These are phyloP conservation scores for Kwoniella sp. DNA, from an alignment of 768 basidiomycete genomes.

Conservation along the genomic window DNA sequence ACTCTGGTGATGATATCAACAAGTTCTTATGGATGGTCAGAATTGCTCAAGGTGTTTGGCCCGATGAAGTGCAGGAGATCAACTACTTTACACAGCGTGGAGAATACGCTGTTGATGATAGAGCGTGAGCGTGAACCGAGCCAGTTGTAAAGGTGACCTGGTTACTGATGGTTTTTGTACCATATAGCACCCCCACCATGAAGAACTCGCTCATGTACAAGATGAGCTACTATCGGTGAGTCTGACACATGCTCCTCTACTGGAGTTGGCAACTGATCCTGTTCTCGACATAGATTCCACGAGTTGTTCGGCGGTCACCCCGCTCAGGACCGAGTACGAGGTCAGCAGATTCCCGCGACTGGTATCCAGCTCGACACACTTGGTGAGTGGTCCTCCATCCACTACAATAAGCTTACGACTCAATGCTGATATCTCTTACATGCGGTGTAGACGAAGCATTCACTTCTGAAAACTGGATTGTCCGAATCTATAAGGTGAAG, in stretches of 20 bases:
- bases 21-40: slow-evolving; percentile 98
- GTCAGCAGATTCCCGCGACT: slow-evolving; percentile 73
- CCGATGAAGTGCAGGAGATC: slow-evolving; percentile 93
- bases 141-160: not conserved
- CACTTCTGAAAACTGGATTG: slow-evolving; percentile 99
- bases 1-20: slow-evolving; percentile 97
- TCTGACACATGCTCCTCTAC: not conserved
- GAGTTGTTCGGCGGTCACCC: slow-evolving; percentile 80
- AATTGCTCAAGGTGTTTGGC: slow-evolving; percentile 85
- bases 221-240: slow-evolving; percentile 92
- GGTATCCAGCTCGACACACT: slow-evolving; percentile 85
- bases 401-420: not conserved
- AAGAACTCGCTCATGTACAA: slow-evolving; percentile 98
- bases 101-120: slow-evolving; percentile 88
- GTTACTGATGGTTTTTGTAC: not conserved
- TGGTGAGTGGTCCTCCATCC: slow-evolving; percentile 60
- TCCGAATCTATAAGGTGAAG: slow-evolving; percentile 92
- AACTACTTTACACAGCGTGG: slow-evolving; percentile 90
- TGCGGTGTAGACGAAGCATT: slow-evolving; percentile 83
- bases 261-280: not conserved
- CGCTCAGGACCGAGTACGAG: slow-evolving; percentile 82
- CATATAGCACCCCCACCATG: slow-evolving; percentile 69
- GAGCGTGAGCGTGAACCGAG: slow-evolving; percentile 59
- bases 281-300: slow-evolving; percentile 64
- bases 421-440: not conserved